phyloP scores from a whole-genome alignment of 805 yeast genomes.

The Yarrowia alimentaria region DNA sequence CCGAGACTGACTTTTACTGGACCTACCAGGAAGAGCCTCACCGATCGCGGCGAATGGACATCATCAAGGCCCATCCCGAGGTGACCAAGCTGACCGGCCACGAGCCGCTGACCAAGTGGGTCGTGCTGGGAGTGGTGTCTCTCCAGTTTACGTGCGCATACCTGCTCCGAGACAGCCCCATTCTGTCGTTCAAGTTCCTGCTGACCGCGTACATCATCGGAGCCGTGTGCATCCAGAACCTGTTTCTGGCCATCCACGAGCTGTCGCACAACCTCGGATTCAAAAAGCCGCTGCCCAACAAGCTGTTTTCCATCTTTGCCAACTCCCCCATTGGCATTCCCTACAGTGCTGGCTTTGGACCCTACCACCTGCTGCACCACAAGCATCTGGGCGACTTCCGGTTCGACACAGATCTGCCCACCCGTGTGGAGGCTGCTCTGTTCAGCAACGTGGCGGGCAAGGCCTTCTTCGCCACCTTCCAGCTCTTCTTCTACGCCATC shows the following conservation, averaged over 20 bases:
- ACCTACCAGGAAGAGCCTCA: slow-evolving; percentile 82
- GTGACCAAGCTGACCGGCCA: slow-evolving; percentile 78
- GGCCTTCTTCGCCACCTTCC: slow-evolving; percentile 86
- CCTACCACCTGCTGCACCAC: slow-evolving; percentile 89
- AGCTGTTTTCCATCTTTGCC: slow-evolving; percentile 70
- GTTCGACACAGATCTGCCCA: slow-evolving; percentile 86
- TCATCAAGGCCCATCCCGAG: slow-evolving; percentile 73
- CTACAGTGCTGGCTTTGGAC: slow-evolving; percentile 82
- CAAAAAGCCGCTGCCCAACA: slow-evolving; percentile 72
- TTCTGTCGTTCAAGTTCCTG: slow-evolving; percentile 55
- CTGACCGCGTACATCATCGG: slow-evolving; percentile 73
- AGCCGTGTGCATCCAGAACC: slow-evolving; percentile 80
- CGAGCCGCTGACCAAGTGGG: slow-evolving; percentile 82
- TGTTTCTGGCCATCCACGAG: slow-evolving; percentile 86
- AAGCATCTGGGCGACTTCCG: slow-evolving; percentile 82
- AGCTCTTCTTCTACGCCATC: slow-evolving; percentile 82
- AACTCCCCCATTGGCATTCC: slow-evolving; percentile 90
- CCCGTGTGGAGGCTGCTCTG: slow-evolving; percentile 68
- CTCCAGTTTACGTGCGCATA: slow-evolving; percentile 69
- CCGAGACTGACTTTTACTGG: slow-evolving; percentile 59
- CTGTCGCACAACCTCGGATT: slow-evolving; percentile 81
- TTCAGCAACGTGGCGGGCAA: slow-evolving; percentile 79
- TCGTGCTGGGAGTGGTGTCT: slow-evolving; percentile 60
- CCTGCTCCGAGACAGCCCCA: slow-evolving; percentile 53
- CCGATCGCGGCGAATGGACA: slow-evolving; percentile 65